Evolutionary conservation across 2,329 filamentous ascomycete genomes (phyloP).

Genomic region (Paecilomyces sp.): DNA sequence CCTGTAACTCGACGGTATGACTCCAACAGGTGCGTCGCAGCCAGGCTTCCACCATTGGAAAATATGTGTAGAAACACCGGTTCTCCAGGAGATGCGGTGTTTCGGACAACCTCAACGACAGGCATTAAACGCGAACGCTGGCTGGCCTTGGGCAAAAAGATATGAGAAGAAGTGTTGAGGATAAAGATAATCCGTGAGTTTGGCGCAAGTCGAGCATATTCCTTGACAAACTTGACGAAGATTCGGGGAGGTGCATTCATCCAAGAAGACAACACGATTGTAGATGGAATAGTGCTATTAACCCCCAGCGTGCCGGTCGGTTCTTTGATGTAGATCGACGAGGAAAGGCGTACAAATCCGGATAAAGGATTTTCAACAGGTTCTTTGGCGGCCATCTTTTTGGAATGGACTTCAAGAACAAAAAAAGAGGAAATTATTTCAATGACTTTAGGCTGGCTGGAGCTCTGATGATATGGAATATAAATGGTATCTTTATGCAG

Average conservation of each 20-base stretch:
- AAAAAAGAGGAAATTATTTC: background rate
- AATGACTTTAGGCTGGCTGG: background rate
- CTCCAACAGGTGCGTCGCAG: slow-evolving; percentile 30
- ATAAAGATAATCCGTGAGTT: slow-evolving; percentile 37
- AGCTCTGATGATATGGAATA: background rate
- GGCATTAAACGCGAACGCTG: slow-evolving; percentile 24
- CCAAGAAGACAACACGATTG: slow-evolving; percentile 43
- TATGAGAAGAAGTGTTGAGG: slow-evolving; percentile 25
- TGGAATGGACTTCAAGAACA: background rate
- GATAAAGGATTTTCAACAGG: slow-evolving; percentile 10
- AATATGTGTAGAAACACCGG: slow-evolving; percentile 41
- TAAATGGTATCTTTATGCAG: background rate
- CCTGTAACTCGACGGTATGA: slow-evolving; percentile 29
- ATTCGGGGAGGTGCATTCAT: slow-evolving; percentile 39
- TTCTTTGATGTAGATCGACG: slow-evolving; percentile 33
- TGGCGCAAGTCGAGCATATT: slow-evolving; percentile 38
- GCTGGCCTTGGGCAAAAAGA: slow-evolving; percentile 19
- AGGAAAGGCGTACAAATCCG: slow-evolving; percentile 28
- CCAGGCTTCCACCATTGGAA: slow-evolving; percentile 43
- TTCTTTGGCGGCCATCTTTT: background rate
- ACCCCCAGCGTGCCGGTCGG: slow-evolving; percentile 9
- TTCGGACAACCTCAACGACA: slow-evolving; percentile 26
- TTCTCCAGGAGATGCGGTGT: slow-evolving; percentile 14
- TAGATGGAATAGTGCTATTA: slow-evolving; percentile 13
- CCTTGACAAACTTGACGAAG: slow-evolving; percentile 41